Conservation (phyloP, 164 flowering plant genomes). For the Cinnamomum micranthum region DNA sequence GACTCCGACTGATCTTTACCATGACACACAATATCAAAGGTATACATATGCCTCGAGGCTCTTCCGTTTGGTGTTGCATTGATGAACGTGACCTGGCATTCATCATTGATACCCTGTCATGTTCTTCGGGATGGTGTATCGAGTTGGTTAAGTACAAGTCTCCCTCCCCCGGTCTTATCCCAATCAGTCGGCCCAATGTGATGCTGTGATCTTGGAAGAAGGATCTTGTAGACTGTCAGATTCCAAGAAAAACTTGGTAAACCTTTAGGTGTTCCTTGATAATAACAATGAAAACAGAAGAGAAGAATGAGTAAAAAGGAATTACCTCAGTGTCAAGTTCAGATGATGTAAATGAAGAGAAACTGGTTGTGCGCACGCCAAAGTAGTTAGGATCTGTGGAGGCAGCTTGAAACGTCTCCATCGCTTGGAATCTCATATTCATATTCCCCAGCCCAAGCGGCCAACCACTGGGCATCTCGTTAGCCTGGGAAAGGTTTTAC, state of each 20-base stretch:
- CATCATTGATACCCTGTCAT: neutral
- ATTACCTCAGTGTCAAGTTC: conserved; percentile 60
- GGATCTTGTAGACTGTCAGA: conserved; percentile 60
- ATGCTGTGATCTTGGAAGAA: conserved; percentile 67
- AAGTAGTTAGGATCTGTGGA: conserved; percentile 20
- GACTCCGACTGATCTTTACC: conserved; percentile 33
- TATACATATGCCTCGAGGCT: conserved; percentile 45
- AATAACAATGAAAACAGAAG: neutral
- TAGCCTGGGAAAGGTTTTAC: conserved; percentile 21
- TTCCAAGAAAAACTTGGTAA: neutral
- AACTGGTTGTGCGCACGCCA: conserved; percentile 35
- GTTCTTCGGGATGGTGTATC: conserved; percentile 7
- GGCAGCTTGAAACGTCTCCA: conserved; percentile 18
- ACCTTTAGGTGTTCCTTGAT: neutral
- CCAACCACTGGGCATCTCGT: conserved; percentile 51
- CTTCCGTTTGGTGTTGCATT: conserved; percentile 3
- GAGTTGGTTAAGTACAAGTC: conserved; percentile 27
- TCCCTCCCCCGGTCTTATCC: conserved; percentile 41
- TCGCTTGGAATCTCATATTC: conserved; percentile 39
- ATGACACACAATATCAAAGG: conserved; percentile 34
- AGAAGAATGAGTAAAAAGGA: neutral
- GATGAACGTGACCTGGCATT: neutral
- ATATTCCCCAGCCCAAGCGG: conserved; percentile 71
- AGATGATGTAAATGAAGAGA: conserved; percentile 64
- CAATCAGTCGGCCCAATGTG: conserved; percentile 59